phyloP scores from a whole-genome alignment of 495 filamentous ascomycete genomes.

The Usnea hakonensis region DNA sequence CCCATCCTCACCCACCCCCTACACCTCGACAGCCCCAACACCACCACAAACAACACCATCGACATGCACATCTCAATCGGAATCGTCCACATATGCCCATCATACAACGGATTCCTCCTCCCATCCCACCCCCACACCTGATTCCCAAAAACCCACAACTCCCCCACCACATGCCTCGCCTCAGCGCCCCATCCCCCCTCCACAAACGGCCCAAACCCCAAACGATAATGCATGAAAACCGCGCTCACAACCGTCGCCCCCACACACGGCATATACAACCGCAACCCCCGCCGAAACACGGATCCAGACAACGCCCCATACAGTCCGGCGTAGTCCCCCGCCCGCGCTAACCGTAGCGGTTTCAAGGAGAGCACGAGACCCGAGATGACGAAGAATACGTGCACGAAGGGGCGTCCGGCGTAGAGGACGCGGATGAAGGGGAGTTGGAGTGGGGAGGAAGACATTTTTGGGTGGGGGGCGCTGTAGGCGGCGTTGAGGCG shows the following conservation, averaged over 20 bases:
- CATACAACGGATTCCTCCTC: neutral
- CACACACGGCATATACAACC: neutral
- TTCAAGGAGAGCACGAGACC: neutral
- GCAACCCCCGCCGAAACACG: neutral
- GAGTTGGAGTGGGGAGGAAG: neutral
- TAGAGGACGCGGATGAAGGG: neutral
- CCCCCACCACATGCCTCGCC: neutral
- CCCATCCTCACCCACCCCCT: neutral
- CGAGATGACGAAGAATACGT: neutral
- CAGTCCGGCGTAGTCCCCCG: neutral
- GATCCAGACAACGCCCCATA: neutral
- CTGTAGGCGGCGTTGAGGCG: neutral
- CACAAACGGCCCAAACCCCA: neutral
- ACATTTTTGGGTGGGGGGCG: neutral
- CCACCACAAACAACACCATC: neutral
- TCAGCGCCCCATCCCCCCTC: neutral
- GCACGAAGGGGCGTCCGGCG: neutral
- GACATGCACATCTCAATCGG: neutral
- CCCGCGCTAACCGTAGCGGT: neutral
- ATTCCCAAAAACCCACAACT: neutral
- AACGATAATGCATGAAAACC: neutral
- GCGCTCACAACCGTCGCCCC: neutral
- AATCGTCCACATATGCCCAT: neutral
- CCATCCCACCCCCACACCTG: neutral
- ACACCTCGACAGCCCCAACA: neutral